phyloP scores from a whole-genome alignment of 2,329 filamentous ascomycete genomes.

The Arthrinium puccinioides region DNA sequence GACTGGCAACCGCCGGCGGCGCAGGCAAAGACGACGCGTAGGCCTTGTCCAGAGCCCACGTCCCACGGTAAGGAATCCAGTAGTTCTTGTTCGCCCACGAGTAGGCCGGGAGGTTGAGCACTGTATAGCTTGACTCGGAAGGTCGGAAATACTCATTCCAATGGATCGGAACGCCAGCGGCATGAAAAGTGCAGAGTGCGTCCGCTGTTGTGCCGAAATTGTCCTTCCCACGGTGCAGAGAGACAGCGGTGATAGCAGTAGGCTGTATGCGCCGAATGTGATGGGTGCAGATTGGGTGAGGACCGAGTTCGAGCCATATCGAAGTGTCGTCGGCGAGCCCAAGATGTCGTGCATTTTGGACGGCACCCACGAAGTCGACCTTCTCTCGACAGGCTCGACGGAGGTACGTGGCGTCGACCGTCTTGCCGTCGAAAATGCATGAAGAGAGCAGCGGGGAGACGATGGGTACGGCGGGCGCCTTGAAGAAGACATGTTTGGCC shows the following conservation, averaged over 20 bases:
- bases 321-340: conserved; percentile 47
- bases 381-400: conserved; percentile 53
- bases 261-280: too few species aligned
- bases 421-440: conserved; percentile 43
- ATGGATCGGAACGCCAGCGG: conserved; percentile 53
- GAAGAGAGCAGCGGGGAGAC: conserved; percentile 59
- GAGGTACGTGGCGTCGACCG: conserved; percentile 52
- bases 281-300: conserved; percentile 57
- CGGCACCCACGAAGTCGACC: conserved; percentile 55
- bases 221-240: too few species aligned
- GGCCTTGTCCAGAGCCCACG: conserved; percentile 33
- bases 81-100: conserved; percentile 59
- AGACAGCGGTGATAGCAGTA: too few species aligned
- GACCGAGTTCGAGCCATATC: conserved; percentile 61
- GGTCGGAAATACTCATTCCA: conserved; percentile 59
- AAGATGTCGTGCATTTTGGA: conserved; percentile 41
- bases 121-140: conserved; percentile 43
- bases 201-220: conserved; percentile 48
- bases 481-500: conserved; percentile 41
- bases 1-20: too few species aligned
- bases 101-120: conserved; percentile 53
- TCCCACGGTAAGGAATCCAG: conserved; percentile 48
- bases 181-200: conserved; percentile 45
- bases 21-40: too few species aligned
- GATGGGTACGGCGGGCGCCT: conserved; percentile 46